Percentiles rank a stretch among this genome's conserved stretches.
Conservation (phyloP, 331 rosid genomes). For the Quercus phellos region DNA sequence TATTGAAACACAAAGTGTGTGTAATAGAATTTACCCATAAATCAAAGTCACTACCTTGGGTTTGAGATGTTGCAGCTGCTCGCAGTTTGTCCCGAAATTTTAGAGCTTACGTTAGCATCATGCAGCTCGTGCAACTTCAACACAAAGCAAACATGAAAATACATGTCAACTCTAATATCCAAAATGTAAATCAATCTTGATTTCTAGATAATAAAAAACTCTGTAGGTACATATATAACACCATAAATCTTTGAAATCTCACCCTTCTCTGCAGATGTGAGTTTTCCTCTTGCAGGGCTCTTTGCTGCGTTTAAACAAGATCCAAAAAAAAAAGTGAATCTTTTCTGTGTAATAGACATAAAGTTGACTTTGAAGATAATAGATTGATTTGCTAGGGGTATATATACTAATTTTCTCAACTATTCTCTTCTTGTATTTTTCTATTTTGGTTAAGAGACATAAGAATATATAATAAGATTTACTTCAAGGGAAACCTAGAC, state of each 20-base stretch:
- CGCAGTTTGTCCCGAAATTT: neutral
- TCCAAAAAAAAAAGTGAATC: too few relatives aligned
- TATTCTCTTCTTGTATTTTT: too few relatives aligned
- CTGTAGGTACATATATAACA: neutral
- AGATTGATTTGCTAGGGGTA: too few relatives aligned
- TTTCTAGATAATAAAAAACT: neutral
- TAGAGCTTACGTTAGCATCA: neutral
- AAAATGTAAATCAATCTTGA: too few relatives aligned
- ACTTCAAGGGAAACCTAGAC: too few relatives aligned
- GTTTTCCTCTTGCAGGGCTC: conserved; percentile 41
- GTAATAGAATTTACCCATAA: too few relatives aligned
- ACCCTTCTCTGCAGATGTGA: conserved; percentile 36
- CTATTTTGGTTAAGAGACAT: too few relatives aligned
- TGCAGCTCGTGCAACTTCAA: conserved; percentile 24
- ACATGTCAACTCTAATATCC: neutral
- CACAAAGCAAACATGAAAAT: neutral
- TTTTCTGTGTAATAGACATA: neutral
- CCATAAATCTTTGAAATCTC: conserved; percentile 2
- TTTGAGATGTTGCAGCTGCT: neutral
- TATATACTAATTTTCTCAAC: too few relatives aligned
- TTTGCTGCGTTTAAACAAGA: conserved; percentile 30
- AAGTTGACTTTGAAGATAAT: too few relatives aligned
- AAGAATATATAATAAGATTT: too few relatives aligned
- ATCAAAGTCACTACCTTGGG: neutral
- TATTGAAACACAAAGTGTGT: too few relatives aligned